Percentiles rank a stretch among this genome's conserved stretches.
phyloP scores from a whole-genome alignment of 2,329 filamentous ascomycete species.

The Moelleriella libera region DNA sequence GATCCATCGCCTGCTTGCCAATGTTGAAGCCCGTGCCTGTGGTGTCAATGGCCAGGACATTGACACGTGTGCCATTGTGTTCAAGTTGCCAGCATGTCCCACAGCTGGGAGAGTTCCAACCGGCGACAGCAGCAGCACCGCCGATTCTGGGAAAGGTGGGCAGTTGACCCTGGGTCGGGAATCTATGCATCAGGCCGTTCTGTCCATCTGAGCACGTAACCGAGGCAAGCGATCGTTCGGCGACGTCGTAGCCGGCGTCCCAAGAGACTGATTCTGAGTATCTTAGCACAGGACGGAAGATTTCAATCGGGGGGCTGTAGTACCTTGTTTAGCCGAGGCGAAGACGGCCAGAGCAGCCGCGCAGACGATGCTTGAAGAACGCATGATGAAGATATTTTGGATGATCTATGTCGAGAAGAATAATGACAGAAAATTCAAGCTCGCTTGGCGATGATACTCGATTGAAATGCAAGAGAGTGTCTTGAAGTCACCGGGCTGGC shows the following conservation, averaged over 20 bases:
- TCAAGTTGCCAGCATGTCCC: conserved; percentile 44
- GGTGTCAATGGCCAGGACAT: conserved; percentile 42
- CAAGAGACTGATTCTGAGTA: conserved; percentile 41
- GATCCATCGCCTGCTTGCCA: conserved; percentile 38
- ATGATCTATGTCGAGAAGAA: neutral
- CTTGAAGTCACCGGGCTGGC: too few species aligned
- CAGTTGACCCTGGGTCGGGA: conserved; percentile 41
- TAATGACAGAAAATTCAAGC: neutral
- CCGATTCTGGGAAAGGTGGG: conserved; percentile 40
- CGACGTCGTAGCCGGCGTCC: conserved; percentile 57
- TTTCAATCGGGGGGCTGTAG: too few species aligned
- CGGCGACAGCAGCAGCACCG: conserved; percentile 33
- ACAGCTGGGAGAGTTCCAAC: conserved; percentile 43
- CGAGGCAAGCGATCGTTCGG: conserved; percentile 33
- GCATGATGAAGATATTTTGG: conserved; percentile 21
- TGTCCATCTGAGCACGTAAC: conserved; percentile 54
- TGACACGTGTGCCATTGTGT: conserved; percentile 35
- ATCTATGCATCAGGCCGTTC: conserved; percentile 50
- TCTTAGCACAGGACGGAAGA: neutral
- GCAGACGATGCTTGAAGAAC: conserved; percentile 24
- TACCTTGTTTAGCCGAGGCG: conserved; percentile 10
- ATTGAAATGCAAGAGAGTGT: neutral
- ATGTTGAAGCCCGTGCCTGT: conserved; percentile 38
- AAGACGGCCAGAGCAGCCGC: conserved; percentile 20
- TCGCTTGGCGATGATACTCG: too few species aligned